phyloP scores from a whole-genome alignment of 1,139 yeast species.

The Pichia sp. region DNA sequence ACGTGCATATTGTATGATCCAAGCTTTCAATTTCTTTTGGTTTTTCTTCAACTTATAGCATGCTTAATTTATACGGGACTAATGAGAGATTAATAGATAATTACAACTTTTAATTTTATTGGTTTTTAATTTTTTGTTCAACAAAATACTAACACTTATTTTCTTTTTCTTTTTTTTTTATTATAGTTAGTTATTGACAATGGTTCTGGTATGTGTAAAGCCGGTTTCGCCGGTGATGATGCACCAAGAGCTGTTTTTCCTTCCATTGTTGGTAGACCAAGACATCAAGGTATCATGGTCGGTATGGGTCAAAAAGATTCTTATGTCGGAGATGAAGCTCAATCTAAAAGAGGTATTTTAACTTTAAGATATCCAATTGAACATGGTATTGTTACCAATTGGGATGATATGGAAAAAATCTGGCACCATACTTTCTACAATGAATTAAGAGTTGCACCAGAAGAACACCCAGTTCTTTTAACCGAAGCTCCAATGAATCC shows the following conservation, averaged over 20 bases:
- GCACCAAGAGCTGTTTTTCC: constrained; percentile 99
- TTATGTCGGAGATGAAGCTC: constrained; percentile 99
- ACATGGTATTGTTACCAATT: constrained; percentile 99
- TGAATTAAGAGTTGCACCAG: constrained; percentile 78
- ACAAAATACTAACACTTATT: constrained; percentile 10
- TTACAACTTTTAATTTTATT: no score
- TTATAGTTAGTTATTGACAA: constrained; percentile 84
- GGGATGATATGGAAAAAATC: constrained; percentile 87
- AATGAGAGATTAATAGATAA: no score
- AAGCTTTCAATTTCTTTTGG: no score
- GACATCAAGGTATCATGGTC: constrained; percentile 99
- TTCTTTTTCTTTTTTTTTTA: constrained; percentile 12
- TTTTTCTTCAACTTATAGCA: no score
- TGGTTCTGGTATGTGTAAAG: constrained; percentile 99
- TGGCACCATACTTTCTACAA: constrained; percentile 39
- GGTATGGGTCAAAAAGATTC: constrained; percentile 99
- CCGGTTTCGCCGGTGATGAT: constrained; percentile 99
- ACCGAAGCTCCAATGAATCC: constrained; percentile 99
- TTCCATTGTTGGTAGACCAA: constrained; percentile 99
- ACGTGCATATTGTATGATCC: no score
- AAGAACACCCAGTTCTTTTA: constrained; percentile 64
- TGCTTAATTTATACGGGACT: no score
- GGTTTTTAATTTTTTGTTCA: neutral
- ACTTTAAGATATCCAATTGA: constrained; percentile 98
- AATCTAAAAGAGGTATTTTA: constrained; percentile 99